Evolutionary conservation across 1,284 basidiomycete genomes (phyloP).

Genomic region (Meripilus lineatus): DNA sequence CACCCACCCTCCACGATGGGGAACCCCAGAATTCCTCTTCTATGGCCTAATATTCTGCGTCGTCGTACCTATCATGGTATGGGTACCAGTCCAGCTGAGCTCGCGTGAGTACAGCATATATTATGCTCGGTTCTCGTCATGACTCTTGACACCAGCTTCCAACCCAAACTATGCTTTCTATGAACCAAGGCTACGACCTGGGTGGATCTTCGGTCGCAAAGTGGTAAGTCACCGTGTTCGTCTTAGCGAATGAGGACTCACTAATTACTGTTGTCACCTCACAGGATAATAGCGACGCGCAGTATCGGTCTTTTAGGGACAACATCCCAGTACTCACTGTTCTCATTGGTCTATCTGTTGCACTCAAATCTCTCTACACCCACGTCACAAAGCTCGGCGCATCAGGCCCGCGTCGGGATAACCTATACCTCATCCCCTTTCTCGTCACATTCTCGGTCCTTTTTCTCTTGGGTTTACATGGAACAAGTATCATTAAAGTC

Average conservation of each 20-base stretch:
- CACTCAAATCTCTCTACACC: conserved; percentile 35
- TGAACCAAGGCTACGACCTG: conserved; percentile 51
- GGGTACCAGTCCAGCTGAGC: conserved; percentile 78
- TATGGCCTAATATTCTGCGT: conserved; percentile 67
- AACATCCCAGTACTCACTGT: conserved; percentile 61
- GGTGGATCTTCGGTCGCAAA: conserved; percentile 65
- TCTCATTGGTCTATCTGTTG: conserved; percentile 45
- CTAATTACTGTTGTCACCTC: background rate
- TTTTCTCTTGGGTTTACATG: conserved; percentile 81
- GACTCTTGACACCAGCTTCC: conserved; percentile 37
- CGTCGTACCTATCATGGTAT: conserved; percentile 75
- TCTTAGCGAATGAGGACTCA: no score
- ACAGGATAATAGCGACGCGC: conserved; percentile 83
- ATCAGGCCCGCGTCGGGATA: conserved; percentile 1
- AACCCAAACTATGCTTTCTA: conserved; percentile 76
- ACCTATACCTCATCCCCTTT: conserved; percentile 23
- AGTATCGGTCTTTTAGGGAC: conserved; percentile 80
- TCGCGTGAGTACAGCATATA: conserved; percentile 37
- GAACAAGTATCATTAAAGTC: conserved; percentile 81
- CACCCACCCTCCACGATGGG: conserved; percentile 59
- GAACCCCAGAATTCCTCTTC: conserved; percentile 75
- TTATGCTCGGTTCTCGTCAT: background rate
- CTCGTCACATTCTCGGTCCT: conserved; percentile 44
- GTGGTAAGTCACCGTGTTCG: conserved; percentile 47
- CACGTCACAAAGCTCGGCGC: conserved; percentile 3